Conservation (phyloP, 768 basidiomycete species). For the Termitomyces sp. region DNA sequence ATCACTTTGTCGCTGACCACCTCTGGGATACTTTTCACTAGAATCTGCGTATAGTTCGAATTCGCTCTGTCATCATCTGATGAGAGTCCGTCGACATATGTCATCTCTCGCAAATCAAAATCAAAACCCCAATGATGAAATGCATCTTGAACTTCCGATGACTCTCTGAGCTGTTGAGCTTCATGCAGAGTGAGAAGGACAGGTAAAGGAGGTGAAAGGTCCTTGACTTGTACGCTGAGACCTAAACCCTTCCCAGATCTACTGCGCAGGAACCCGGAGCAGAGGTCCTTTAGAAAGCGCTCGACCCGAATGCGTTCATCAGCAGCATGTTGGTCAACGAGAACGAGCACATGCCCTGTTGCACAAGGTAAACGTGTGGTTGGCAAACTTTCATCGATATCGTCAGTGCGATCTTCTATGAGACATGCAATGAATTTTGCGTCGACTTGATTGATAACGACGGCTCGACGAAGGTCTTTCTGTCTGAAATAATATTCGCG, state of each 20-base stretch:
- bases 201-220: conserved; percentile 51
- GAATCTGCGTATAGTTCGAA: conserved; percentile 60
- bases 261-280: conserved; percentile 58
- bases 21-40: conserved; percentile 60
- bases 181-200: conserved; percentile 70
- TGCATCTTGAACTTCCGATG: conserved; percentile 36
- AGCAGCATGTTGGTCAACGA: conserved; percentile 98
- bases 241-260: conserved; percentile 22
- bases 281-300: conserved; percentile 69
- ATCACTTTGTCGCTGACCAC: conserved; percentile 73
- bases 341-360: conserved; percentile 44
- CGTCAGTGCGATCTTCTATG: conserved; percentile 27
- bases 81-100: conserved; percentile 13
- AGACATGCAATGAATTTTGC: conserved; percentile 85
- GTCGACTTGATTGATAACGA: conserved; percentile 83
- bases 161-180: conserved; percentile 43
- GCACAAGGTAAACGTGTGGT: background rate
- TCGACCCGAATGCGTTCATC: conserved; percentile 95
- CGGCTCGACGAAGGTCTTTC: conserved; percentile 51
- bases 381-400: conserved; percentile 10
- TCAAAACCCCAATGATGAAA: conserved; percentile 71
- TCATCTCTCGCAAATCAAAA: conserved; percentile 35
- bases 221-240: conserved; percentile 33
- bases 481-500: conserved; percentile 42
- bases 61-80: conserved; percentile 25